These are phyloP conservation scores for Pythium graminicola DNA, from an alignment of 352 stramenopile species.

Conservation along the genomic window DNA sequence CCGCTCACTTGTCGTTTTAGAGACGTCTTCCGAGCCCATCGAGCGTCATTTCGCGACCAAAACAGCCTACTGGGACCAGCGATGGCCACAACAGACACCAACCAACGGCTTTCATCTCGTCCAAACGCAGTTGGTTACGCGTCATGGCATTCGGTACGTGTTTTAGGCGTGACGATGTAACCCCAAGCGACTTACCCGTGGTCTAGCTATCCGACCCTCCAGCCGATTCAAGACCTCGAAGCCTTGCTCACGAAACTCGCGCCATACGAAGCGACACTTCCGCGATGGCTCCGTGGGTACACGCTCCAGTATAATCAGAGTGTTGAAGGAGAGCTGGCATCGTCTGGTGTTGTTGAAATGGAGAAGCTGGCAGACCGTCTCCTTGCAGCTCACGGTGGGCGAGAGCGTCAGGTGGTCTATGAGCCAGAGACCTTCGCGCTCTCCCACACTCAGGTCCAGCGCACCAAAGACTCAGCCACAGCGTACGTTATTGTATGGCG, in stretches of 20 bases:
- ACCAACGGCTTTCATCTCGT: constrained; percentile 30
- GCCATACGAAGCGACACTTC: constrained; percentile 30
- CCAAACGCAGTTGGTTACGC: constrained; percentile 51
- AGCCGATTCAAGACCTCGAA: constrained; percentile 41
- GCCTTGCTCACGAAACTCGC: constrained; percentile 36
- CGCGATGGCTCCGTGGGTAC: constrained; percentile 51
- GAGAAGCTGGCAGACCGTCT: constrained; percentile 30
- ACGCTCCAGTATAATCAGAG: constrained; percentile 50
- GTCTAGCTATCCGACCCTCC: constrained; percentile 43
- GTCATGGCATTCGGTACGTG: constrained; percentile 53
- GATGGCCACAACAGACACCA: neutral
- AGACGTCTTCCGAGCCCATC: neutral
- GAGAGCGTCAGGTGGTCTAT: constrained; percentile 18
- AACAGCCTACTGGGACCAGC: constrained; percentile 32
- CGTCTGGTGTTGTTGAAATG: constrained; percentile 36
- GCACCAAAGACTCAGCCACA: constrained; percentile 48
- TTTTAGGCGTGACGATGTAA: neutral
- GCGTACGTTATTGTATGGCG: too few species aligned
- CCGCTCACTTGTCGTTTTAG: neutral
- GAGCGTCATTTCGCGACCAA: constrained; percentile 32
- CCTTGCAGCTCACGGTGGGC: constrained; percentile 17
- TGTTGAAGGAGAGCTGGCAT: constrained; percentile 32
- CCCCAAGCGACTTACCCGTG: too few species aligned
- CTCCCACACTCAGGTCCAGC: constrained; percentile 51
- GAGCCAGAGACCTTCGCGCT: constrained; percentile 33